A percentile compares a stretch with the other conserved stretches of the same genome.
These are phyloP conservation scores for Nakazawaea holstii DNA, from an alignment of 805 yeast species.

Conservation along the genomic window DNA sequence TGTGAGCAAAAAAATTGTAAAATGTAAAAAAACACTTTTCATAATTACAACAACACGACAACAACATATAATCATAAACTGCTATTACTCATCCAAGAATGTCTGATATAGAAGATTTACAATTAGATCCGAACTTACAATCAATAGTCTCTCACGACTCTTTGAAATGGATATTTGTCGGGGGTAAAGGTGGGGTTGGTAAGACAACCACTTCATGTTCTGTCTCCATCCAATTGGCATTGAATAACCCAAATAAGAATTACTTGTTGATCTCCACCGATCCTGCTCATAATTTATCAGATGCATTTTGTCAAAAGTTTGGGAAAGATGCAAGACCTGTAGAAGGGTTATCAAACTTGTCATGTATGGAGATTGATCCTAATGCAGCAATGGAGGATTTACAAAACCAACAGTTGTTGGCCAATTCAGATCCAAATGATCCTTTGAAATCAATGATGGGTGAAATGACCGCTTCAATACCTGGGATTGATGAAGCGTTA, in stretches of 20 bases:
- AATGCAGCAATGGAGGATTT: conserved; percentile 89
- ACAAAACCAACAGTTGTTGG: conserved; percentile 43
- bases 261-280: conserved; percentile 92
- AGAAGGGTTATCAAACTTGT: conserved; percentile 79
- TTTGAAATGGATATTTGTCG: conserved; percentile 95
- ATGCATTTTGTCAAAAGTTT: conserved; percentile 97
- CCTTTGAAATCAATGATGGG: conserved; percentile 73
- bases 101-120: conserved; percentile 37
- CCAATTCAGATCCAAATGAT: conserved; percentile 47
- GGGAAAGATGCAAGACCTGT: conserved; percentile 95
- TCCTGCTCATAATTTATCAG: conserved; percentile 97
- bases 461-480: conserved; percentile 90
- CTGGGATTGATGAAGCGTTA: conserved; percentile 97
- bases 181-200: conserved; percentile 99
- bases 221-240: conserved; percentile 88
- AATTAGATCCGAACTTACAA: conserved; percentile 66
- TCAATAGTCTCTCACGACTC: conserved; percentile 59
- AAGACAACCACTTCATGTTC: conserved; percentile 97
- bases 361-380: conserved; percentile 99
- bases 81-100: background rate
- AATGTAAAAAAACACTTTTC: background rate
- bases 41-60: no score
- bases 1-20: no score
- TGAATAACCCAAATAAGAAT: conserved; percentile 70
- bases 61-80: no score